These are phyloP conservation scores for Stentor roeselii DNA, from an alignment of 73 alveolate genomes.

Conservation along the genomic window DNA sequence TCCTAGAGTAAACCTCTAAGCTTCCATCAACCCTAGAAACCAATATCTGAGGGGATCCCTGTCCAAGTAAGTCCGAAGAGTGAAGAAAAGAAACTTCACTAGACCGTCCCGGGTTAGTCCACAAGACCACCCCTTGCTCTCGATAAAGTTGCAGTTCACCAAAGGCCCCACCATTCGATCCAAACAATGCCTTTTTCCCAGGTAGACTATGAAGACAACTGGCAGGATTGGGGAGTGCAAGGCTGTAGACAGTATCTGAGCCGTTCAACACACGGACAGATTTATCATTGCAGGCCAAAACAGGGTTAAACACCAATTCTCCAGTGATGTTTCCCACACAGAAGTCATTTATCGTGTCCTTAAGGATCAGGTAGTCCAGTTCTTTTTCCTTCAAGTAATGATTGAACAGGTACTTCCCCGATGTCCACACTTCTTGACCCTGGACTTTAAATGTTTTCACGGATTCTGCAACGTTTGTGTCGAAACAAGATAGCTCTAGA, in stretches of 20 bases:
- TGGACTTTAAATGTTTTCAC: slow-evolving; percentile 20
- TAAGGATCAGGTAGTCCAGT: neutral
- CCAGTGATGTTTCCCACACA: slow-evolving; percentile 15
- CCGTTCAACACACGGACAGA: slow-evolving; percentile 2
- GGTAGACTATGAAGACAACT: neutral
- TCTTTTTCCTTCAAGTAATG: slow-evolving; percentile 10
- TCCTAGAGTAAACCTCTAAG: neutral
- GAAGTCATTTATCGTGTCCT: slow-evolving; percentile 18
- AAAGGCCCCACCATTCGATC: slow-evolving; percentile 13
- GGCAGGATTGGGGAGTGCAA: neutral
- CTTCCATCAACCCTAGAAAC: slow-evolving; percentile 20
- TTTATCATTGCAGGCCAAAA: slow-evolving; percentile 23
- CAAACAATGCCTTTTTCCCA: neutral
- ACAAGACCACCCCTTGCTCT: neutral
- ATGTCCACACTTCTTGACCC: neutral
- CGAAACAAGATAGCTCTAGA: slow-evolving; percentile 3
- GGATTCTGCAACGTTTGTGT: slow-evolving; percentile 25
- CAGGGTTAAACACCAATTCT: slow-evolving; percentile 19
- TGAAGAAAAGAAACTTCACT: neutral
- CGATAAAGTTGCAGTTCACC: neutral
- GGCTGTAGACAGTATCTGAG: neutral
- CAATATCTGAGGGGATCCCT: neutral
- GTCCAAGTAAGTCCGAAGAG: neutral
- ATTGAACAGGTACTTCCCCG: slow-evolving; percentile 16
- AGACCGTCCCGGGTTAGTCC: neutral